Base-by-base conservation (phyloP, 768 basidiomycete species). In the Mycena floridula region DNA sequence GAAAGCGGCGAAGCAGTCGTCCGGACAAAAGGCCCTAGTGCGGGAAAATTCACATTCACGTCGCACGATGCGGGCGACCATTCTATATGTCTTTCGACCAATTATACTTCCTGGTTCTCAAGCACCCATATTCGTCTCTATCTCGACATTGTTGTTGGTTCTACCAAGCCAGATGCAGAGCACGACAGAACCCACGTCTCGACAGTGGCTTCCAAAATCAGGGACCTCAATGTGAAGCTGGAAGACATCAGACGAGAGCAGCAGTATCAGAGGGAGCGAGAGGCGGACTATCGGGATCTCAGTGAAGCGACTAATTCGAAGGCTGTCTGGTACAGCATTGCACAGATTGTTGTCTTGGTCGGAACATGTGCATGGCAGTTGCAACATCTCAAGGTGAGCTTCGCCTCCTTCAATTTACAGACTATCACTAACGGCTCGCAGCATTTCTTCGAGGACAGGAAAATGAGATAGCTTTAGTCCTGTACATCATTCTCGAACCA, bases 21-120 rank as follows among this genome's bases (percentile, higher is more conserved):
- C 32, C 85, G 85, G 55, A 93, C 92, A 7, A 80, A 81, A n/a
- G 96, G 96, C 2, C 88, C 93, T 5, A 70, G 82, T 20, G 87
- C 95, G 40, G 89, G 96, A 23, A 81, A 81, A 46, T 98, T 98
- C 69, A 98, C 96, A 0, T 99, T 99, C 59, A 97, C 96, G 22
- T 96, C 95, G 4, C 92, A 96, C 60, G 91, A 94, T 48, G 77
- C 94, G 23, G 94, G 94, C 39, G 96, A 98, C 70, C 96, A 99
- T 68, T 83, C 89, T 43, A 96, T 99, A 59, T 99, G 96, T 61
- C 78, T 98, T 40, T 89, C 89, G 5, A 88, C 90, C 16, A 95
- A 95, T 63, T 86, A 91, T 65, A 84, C 90, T 2, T 80, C 88
- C 13, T 95, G 89, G 91, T 88, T 89, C 64, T 74, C 77, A 45